Percentiles rank a stretch among this genome's conserved stretches.
These are phyloP conservation scores for Penicillium crustosum DNA, from an alignment of 2,329 filamentous ascomycete species.

Conservation along the genomic window DNA sequence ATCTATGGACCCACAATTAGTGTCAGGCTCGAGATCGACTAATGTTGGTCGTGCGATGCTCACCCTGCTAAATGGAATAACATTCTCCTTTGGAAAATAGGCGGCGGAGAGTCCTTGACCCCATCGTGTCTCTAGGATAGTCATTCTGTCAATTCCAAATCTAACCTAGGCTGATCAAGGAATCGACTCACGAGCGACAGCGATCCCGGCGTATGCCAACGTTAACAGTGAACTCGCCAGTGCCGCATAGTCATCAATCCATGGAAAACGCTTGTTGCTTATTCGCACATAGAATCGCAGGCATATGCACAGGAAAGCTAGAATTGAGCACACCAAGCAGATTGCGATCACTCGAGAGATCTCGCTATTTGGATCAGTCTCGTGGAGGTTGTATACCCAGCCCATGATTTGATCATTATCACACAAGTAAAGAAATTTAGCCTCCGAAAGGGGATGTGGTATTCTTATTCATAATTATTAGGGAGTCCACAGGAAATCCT, in stretches of 20 bases:
- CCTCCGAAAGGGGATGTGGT: background rate
- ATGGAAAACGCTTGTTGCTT: constrained; percentile 17
- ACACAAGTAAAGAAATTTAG: background rate
- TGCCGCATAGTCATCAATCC: constrained; percentile 32
- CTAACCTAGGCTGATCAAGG: background rate
- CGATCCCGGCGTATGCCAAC: constrained; percentile 18
- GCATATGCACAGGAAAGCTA: constrained; percentile 24
- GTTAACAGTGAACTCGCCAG: constrained; percentile 23
- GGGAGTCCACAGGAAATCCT: background rate
- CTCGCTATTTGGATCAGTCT: constrained; percentile 23
- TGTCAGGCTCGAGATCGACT: background rate
- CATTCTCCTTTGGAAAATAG: constrained; percentile 26
- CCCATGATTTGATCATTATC: constrained; percentile 18
- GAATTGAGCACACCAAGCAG: constrained; percentile 23
- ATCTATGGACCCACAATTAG: constrained; percentile 16
- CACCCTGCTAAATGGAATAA: constrained; percentile 30
- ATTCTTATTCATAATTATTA: background rate
- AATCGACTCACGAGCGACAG: constrained; percentile 23
- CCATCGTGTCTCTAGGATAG: constrained; percentile 29
- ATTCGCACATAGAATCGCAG: constrained; percentile 29
- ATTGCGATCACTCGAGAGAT: constrained; percentile 25
- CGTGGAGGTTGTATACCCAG: constrained; percentile 33
- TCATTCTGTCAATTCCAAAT: background rate
- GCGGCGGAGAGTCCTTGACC: constrained; percentile 22
- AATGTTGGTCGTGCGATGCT: background rate